Base-by-base conservation (phyloP, 75 land plant genomes). In the Pseudotsuga menziesii region DNA sequence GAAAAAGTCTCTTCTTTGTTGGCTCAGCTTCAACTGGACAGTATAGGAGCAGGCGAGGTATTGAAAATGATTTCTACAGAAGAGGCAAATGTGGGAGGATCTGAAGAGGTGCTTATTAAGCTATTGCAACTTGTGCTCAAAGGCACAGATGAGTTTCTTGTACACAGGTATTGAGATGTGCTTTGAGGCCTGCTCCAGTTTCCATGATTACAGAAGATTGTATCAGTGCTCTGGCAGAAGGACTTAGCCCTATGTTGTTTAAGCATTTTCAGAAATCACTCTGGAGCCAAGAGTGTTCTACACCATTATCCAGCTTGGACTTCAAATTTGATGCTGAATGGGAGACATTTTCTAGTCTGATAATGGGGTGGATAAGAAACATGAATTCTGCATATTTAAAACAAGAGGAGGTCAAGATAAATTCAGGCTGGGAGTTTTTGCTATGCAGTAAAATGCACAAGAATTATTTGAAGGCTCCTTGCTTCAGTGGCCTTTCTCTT, bases 201-300 rank as follows among this genome's bases (percentile, higher is more conserved):
- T 97, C 95, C 26, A 83, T 83, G 17, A 79, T 94, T 56, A 85
- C 78, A 22, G 77, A 83, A 77, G 87, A 93, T n/a, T 97, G 95
- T 73, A 79, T 97, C 60, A 83, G 77, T 52, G 92, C 98, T 64
- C 77, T 94, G 78, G 83, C 95, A 57, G 95, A 94, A 62, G 98
- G 99, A 64, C 83, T 94, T 48, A 80, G 82, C 78, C 81, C 87
- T 56, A 72, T 79, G 61, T 81, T 87, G 11, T 94, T 92, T 72
- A 80, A 72, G 23, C 77, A 84, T 56, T 84, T 97, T 73, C 74
- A 87, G 76, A 61, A 14, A 44, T 87, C 83, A 79, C 84, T 91
- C 12, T 88, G 92, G 90, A 87, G 90, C 27, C 88, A 87, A 69
- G 71, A 81, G 58, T 76, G 74, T 73, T 64, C 77, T 44, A 14